Conservation (phyloP, 75 land plant species). For the Cryptomeria japonica region DNA sequence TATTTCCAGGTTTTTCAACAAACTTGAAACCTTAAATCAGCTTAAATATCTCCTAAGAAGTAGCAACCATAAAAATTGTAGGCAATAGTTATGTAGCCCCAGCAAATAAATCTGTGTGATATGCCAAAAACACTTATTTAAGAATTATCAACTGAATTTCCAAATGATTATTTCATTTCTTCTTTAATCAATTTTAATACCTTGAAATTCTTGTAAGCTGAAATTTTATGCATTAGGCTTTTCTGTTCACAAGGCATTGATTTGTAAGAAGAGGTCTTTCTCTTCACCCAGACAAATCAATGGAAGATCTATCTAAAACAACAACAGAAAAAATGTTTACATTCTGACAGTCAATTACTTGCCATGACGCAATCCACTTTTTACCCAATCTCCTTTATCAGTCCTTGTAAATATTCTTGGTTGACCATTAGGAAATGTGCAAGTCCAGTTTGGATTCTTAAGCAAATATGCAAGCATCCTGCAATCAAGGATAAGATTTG, state of each 20-base stretch:
- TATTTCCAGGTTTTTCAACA: background rate
- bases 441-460: background rate
- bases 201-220: background rate
- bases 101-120: background rate
- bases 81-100: background rate
- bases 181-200: background rate
- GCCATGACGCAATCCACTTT: background rate
- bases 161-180: background rate
- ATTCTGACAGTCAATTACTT: background rate
- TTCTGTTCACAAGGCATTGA: background rate
- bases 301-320: background rate
- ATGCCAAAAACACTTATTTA: background rate
- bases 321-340: background rate
- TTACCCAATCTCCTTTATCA: background rate
- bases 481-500: background rate
- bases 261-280: background rate
- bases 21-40: background rate
- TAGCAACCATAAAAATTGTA: background rate
- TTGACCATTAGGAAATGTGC: constrained; percentile 7
- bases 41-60: background rate
- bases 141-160: background rate
- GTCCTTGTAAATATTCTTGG: constrained; percentile 5
- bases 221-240: background rate
- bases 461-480: constrained; percentile 3
- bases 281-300: background rate